These are phyloP conservation scores for Tetraselmis striata DNA, from an alignment of 139 green algal genomes.

Conservation along the genomic window DNA sequence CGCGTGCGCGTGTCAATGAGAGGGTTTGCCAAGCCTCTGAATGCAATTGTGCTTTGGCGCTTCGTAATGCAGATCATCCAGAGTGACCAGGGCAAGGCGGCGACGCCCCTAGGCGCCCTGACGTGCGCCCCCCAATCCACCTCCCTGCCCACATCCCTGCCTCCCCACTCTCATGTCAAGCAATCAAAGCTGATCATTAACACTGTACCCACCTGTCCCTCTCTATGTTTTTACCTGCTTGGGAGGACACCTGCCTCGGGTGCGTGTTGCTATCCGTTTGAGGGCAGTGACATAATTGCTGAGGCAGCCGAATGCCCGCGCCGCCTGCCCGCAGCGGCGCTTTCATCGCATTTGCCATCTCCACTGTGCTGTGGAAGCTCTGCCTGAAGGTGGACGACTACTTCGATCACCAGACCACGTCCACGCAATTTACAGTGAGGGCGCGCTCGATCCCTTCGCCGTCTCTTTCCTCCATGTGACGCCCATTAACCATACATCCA, in stretches of 20 bases:
- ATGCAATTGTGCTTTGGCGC: not conserved
- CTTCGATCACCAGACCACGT: not conserved
- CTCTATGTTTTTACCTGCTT: no score
- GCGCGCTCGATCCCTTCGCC: not conserved
- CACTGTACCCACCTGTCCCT: no score
- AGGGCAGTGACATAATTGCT: no score
- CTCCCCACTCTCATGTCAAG: no score
- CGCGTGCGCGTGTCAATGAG: no score
- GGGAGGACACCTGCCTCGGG: no score
- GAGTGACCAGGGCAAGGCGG: not conserved
- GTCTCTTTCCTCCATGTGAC: not conserved
- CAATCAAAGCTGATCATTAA: no score
- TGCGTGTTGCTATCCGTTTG: no score
- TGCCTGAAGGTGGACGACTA: not conserved
- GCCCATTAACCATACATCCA: no score
- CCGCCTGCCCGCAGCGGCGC: no score
- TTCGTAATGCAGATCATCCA: not conserved
- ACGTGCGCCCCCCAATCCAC: not conserved
- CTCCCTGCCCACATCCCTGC: no score
- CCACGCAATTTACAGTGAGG: not conserved
- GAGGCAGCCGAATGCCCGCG: no score
- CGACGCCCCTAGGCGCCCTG: not conserved
- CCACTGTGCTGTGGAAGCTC: not conserved
- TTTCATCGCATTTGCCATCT: not conserved
- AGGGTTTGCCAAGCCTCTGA: not conserved